A percentile compares a stretch with the other conserved stretches of the same genome.
Evolutionary conservation across 352 stramenopile species (phyloP).

Genomic region (Pythium guiyangense): DNA sequence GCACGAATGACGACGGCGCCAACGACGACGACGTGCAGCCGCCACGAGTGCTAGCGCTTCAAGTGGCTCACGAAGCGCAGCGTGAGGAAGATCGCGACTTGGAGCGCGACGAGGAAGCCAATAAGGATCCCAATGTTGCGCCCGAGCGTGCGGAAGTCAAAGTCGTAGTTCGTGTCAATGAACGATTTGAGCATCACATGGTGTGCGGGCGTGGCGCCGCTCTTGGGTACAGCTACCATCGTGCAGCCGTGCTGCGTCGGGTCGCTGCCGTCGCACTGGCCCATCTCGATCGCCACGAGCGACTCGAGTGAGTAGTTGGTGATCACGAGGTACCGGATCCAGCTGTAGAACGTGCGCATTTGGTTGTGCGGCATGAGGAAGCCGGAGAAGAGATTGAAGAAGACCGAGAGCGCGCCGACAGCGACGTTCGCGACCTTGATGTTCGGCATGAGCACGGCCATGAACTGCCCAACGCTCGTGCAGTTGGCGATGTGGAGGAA

Average conservation of each 20-base stretch:
- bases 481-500: slow-evolving; percentile 13
- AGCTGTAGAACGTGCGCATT: slow-evolving; percentile 22
- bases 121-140: slow-evolving; percentile 20
- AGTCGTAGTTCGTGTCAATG: slow-evolving; percentile 20
- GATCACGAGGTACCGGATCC: slow-evolving; percentile 23
- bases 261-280: slow-evolving; percentile 1
- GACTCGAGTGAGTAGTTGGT: slow-evolving; percentile 22
- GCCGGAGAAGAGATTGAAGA: slow-evolving; percentile 48
- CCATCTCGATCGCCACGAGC: slow-evolving; percentile 14
- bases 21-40: too few relatives aligned
- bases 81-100: slow-evolving; percentile 38
- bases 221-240: background rate
- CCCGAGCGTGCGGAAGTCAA: slow-evolving; percentile 17
- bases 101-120: slow-evolving; percentile 23
- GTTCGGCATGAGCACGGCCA: slow-evolving; percentile 41
- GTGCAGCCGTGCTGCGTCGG: background rate
- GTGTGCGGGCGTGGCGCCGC: background rate
- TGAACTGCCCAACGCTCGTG: slow-evolving; percentile 29
- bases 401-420: slow-evolving; percentile 32
- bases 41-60: too few relatives aligned
- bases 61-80: slow-evolving; percentile 48
- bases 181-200: slow-evolving; percentile 10
- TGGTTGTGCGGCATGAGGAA: slow-evolving; percentile 19
- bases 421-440: slow-evolving; percentile 49
- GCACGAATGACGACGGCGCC: too few relatives aligned